These are phyloP conservation scores for Penicillium egyptiacum DNA, from an alignment of 495 filamentous ascomycete genomes.

Conservation along the genomic window DNA sequence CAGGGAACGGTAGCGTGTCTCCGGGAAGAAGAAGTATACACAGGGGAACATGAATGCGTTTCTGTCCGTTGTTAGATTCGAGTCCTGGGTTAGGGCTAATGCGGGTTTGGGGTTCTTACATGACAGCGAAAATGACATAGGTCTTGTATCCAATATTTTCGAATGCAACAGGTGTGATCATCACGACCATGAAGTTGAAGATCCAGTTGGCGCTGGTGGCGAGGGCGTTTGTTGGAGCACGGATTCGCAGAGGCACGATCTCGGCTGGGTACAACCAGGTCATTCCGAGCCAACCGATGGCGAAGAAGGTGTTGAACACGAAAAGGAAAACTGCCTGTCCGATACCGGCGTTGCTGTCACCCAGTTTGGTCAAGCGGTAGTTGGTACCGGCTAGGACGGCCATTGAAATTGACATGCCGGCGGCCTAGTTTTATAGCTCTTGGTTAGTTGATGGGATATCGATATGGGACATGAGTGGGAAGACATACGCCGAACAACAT, in stretches of 20 bases:
- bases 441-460: constrained; percentile 1
- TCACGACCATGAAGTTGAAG: constrained; percentile 62
- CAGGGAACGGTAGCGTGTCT: constrained; percentile 66
- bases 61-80: constrained; percentile 8
- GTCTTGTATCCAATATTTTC: constrained; percentile 62
- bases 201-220: constrained; percentile 50
- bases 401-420: constrained; percentile 64
- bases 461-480: neutral
- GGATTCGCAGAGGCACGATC: constrained; percentile 45
- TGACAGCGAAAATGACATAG: constrained; percentile 63
- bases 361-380: constrained; percentile 35
- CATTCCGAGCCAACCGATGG: constrained; percentile 70
- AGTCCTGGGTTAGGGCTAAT: neutral
- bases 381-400: constrained; percentile 50
- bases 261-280: constrained; percentile 70
- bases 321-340: constrained; percentile 51
- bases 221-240: constrained; percentile 26
- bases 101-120: constrained; percentile 15
- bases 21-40: constrained; percentile 68
- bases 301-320: constrained; percentile 70
- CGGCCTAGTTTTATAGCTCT: constrained; percentile 17
- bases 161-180: constrained; percentile 62
- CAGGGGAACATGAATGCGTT: constrained; percentile 29
- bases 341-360: constrained; percentile 42
- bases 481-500: constrained; percentile 60